Evolutionary conservation across 176 grass and related monocot genomes (phyloP).

Genomic region (Microstegium vimineum): DNA sequence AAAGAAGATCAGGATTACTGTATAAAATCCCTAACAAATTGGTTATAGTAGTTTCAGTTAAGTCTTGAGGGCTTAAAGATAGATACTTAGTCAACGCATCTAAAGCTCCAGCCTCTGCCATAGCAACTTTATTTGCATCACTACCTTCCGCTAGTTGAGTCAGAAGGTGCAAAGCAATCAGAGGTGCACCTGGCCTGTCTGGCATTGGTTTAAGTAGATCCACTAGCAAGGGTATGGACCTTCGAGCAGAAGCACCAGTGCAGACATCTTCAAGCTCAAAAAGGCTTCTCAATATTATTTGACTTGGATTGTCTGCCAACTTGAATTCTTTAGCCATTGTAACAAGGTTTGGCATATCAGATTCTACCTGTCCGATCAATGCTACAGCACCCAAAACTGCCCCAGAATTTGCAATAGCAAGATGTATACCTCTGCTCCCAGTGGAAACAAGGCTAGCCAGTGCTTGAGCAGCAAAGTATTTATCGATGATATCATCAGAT

Average conservation of each 20-base stretch:
- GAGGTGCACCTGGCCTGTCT: conserved; percentile 90
- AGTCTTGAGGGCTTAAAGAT: conserved; percentile 94
- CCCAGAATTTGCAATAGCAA: conserved; percentile 88
- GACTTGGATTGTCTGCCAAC: conserved; percentile 66
- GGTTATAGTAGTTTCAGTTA: conserved; percentile 83
- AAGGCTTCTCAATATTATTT: conserved; percentile 68
- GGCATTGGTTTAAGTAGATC: conserved; percentile 93
- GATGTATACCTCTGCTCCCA: conserved; percentile 72
- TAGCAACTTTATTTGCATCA: conserved; percentile 73
- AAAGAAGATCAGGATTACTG: conserved; percentile 73
- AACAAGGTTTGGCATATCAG: conserved; percentile 58
- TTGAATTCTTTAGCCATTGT: conserved; percentile 69
- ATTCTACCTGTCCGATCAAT: conserved; percentile 81
- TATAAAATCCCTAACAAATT: conserved; percentile 84
- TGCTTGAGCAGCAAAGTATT: conserved; percentile 89
- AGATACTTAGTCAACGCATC: conserved; percentile 93
- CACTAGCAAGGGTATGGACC: conserved; percentile 87
- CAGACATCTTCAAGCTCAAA: conserved; percentile 84
- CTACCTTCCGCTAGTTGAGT: conserved; percentile 70
- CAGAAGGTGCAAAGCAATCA: conserved; percentile 84
- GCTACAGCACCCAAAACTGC: conserved; percentile 68
- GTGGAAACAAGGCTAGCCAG: conserved; percentile 79
- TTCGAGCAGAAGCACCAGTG: conserved; percentile 64
- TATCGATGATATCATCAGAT: conserved; percentile 66
- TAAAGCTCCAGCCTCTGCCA: conserved; percentile 84